Evolutionary conservation across 2,329 filamentous ascomycete species (phyloP), one percentile per base, ranked within the genome.

Genomic region (Xylariaceae sp.): DNA sequence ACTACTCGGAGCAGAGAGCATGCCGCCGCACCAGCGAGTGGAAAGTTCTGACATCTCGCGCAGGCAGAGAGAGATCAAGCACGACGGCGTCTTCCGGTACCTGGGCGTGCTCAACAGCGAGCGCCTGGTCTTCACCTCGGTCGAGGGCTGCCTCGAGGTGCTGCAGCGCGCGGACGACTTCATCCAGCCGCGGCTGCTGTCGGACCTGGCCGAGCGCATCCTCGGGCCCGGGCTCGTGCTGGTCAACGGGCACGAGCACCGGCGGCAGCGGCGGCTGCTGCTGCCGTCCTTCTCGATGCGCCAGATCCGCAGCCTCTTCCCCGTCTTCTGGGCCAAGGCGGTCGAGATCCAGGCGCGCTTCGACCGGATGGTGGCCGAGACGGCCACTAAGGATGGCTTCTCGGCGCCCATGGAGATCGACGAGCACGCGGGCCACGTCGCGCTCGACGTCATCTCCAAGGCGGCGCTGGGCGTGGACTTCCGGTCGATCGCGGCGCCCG

Each of bases 301-400:
- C 8, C 40, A 49, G 28, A 40, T 47, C 24, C 41, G 42, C 10
- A 36, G 40, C 17, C 35, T 47, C 19, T 36, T 43, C 9, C 41
- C 39, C 26, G 36, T 44, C 21, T 50, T 47, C 33, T 49, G 47
- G 45, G 30, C 32, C 15, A 48, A 50, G 32, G 26, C 42, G 5
- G 30, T 38, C 17, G 45, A 48, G 26, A 27, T 43, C 14, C 37
- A 32, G n/a, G 19, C 37, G 13, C 40, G 41, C 24, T 17, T 43
- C 5, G 34, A 35, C 5, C 32, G 15, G 24, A 14, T 37, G 15
- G 37, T 35, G 3, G 11, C 12, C 14, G 15, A 19, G 13, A 34
- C 38, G 11, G 22, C 23, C 4, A 13, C 18, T 4, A 14, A 28
- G 9, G 8, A 28, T 31, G 27, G 32, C 21, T 21, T 36, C 32